Percentiles rank a stretch among this genome's conserved stretches.
Conservation (phyloP, 345 rosid genomes). For the Euphorbia lathyris region DNA sequence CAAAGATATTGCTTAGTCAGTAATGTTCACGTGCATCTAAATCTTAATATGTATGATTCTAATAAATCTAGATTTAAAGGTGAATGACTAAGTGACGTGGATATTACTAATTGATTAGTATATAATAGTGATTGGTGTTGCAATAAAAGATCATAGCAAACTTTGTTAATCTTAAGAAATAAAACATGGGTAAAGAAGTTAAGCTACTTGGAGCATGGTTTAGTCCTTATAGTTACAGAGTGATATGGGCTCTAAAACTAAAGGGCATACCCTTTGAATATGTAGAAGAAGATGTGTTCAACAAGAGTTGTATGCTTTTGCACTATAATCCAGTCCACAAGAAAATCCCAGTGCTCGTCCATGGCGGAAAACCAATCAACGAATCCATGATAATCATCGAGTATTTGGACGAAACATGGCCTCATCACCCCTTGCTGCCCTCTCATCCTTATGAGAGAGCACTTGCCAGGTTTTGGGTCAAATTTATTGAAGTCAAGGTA, state of each 20-base stretch:
- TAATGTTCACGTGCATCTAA: too few relatives aligned
- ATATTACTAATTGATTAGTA: background rate
- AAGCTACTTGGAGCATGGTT: conserved; percentile 1
- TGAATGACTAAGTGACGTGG: too few relatives aligned
- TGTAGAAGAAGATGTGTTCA: background rate
- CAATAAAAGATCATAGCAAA: too few relatives aligned
- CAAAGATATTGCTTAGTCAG: too few relatives aligned
- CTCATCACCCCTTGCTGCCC: conserved; percentile 15
- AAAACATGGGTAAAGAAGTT: too few relatives aligned
- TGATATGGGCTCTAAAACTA: background rate
- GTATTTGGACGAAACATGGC: conserved; percentile 20
- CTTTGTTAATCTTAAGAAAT: too few relatives aligned
- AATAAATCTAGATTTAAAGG: too few relatives aligned
- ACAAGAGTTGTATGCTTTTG: background rate
- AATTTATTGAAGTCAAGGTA: conserved; percentile 18
- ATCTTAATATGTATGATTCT: too few relatives aligned
- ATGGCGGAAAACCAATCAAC: background rate
- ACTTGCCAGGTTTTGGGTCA: conserved; percentile 20
- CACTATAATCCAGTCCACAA: conserved; percentile 5
- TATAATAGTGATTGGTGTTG: too few relatives aligned
- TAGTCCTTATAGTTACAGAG: conserved; percentile 10
- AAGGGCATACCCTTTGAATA: conserved; percentile 9
- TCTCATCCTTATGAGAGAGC: conserved; percentile 15
- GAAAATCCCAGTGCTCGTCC: conserved; percentile 10
- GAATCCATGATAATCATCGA: conserved; percentile 6